Base-by-base conservation (phyloP, 805 yeast species). In the Monosporozyma solicola region DNA sequence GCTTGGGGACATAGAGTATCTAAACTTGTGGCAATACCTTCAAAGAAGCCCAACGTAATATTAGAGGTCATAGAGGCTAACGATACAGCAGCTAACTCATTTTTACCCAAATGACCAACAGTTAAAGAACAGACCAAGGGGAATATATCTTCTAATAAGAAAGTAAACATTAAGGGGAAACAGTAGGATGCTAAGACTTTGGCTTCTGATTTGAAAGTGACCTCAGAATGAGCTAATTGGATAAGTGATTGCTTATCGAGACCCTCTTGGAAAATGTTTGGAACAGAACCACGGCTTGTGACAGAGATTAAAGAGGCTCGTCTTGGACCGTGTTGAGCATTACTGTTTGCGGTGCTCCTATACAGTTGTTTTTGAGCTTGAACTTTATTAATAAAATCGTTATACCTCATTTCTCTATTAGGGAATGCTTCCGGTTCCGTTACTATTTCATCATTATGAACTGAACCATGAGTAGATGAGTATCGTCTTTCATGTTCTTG, bases 1-100 rank as follows among this genome's bases (percentile, higher is more conserved):
- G 95, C 92, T 67, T 87, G 95, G 0, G 95, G 85, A 62, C 94
- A 85, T 39, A 87, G 72, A 0, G 95, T 86, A 64, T 87, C 96
- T 55, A 87, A 73, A 48, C 90, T 85, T 0, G 95, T 86, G 0
- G 94, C 82, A 50, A 87, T 78, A 31, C 95, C 96, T 64, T 86
- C 92, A 61, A 87, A 83, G 35, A 87, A 74, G 0, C 95, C 88
- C 59, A 85, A 80, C 0, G 92, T 84, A 56, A 87, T 85, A 57
- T 84, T 84, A 1, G 88, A 85, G 1, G 94, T 86, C 90, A 87
- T 87, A 0, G 87, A 79, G 1, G 89, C 92, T 63, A 87, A 72
- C 0, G 92, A 84, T 5, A 87, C 92, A 0, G 95, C 95, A 2
- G 91, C 94, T 49, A 87, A 74, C 65, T 87, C 90, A 39, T 75